A percentile compares a stretch with the other conserved stretches of the same genome.
These are phyloP conservation scores for Blepharisma undulans DNA, from an alignment of 169 alveolate species.

Conservation along the genomic window DNA sequence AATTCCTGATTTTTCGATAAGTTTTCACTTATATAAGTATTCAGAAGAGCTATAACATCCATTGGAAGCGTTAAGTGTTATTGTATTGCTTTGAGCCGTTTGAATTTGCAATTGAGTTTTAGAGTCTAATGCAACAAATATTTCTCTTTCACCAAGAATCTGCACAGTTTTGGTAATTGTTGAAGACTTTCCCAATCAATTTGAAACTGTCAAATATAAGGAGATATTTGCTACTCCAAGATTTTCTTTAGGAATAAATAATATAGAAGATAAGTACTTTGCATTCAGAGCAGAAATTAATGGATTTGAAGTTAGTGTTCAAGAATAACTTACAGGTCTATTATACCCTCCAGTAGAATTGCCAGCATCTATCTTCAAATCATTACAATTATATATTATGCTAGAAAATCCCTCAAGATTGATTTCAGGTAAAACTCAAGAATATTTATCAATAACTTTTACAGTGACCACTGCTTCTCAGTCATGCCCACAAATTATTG, in stretches of 20 bases:
- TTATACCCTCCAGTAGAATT: no score
- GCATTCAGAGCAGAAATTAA: no score
- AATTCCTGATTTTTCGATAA: not conserved
- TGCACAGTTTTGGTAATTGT: not conserved
- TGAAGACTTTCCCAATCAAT: not conserved
- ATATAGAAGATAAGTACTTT: no score
- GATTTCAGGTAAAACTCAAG: not conserved
- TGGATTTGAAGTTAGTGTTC: no score
- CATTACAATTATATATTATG: no score
- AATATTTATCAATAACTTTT: not conserved
- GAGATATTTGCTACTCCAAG: not conserved
- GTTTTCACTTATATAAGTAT: not conserved
- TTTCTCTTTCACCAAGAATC: not conserved
- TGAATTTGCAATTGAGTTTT: not conserved
- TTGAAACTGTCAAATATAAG: not conserved
- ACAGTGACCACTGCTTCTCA: not conserved
- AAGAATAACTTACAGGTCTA: no score
- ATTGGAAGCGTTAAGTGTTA: not conserved
- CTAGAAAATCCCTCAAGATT: no score
- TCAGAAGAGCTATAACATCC: not conserved
- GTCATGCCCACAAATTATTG: not conserved
- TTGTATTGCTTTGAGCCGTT: not conserved
- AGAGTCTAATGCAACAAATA: not conserved
- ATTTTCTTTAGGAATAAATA: no score
- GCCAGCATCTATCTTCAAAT: no score